Conservation (phyloP, 1,284 basidiomycete species). For the Ganoderma leucocontextum region DNA sequence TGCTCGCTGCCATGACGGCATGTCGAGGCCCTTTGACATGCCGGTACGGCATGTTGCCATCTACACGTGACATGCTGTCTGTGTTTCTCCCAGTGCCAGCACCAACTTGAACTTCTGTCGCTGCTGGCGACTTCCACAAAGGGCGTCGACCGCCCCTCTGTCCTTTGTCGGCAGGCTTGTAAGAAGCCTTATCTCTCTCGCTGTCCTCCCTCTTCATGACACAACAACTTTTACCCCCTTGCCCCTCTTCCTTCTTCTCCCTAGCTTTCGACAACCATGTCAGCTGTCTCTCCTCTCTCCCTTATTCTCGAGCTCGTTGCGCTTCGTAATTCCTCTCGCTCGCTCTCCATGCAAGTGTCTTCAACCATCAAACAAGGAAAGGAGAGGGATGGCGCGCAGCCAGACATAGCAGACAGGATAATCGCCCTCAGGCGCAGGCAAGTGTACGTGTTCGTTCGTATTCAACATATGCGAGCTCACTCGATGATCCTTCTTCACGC, state of each 20-base stretch:
- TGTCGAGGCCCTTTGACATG: no score
- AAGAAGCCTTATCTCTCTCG: no score
- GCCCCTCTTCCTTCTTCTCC: slow-evolving; percentile 28
- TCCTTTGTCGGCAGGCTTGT: no score
- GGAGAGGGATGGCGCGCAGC: slow-evolving; percentile 47
- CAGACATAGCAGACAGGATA: slow-evolving; percentile 73
- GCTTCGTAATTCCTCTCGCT: slow-evolving; percentile 7
- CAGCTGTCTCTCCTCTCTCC: slow-evolving; percentile 26
- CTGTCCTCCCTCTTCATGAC: no score
- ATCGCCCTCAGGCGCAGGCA: slow-evolving; percentile 70
- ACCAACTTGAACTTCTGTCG: no score
- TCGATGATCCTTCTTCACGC: slow-evolving; percentile 12
- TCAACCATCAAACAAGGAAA: slow-evolving; percentile 41
- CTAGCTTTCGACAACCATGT: slow-evolving; percentile 20
- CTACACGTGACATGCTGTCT: no score
- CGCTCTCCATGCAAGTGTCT: slow-evolving; percentile 35
- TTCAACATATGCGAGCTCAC: slow-evolving; percentile 10
- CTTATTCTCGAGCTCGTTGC: slow-evolving; percentile 26
- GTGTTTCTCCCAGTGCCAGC: no score
- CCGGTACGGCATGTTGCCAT: no score
- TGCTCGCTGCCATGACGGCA: no score
- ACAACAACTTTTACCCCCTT: no score
- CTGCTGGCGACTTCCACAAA: no score
- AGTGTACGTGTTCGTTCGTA: slow-evolving; percentile 54
- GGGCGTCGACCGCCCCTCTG: no score